A percentile compares a stretch with the other conserved stretches of the same genome.
phyloP scores from a whole-genome alignment of 2,329 filamentous ascomycete species.

The Cladosporium oxysporum region DNA sequence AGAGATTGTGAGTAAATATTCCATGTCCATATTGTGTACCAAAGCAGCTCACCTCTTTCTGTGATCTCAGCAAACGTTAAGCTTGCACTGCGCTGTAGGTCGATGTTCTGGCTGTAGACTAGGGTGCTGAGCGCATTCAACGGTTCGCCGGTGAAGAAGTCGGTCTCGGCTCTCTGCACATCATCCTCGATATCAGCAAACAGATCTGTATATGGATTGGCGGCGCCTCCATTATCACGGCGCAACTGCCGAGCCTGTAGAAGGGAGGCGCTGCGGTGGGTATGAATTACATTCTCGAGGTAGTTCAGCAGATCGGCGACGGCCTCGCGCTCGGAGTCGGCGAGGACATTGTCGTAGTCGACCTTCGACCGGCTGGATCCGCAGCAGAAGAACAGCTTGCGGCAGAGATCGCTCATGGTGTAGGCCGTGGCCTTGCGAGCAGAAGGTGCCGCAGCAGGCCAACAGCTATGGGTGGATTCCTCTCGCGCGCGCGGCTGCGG shows the following conservation, averaged over 20 bases:
- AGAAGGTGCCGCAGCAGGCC: constrained; percentile 23
- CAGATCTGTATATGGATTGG: neutral
- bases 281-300: constrained; percentile 79
- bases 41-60: constrained; percentile 73
- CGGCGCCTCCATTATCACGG: neutral
- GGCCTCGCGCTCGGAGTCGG: constrained; percentile 94
- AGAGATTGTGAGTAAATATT: constrained; percentile 21
- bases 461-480: constrained; percentile 15
- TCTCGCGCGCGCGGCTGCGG: constrained; percentile 11
- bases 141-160: constrained; percentile 97
- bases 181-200: constrained; percentile 17
- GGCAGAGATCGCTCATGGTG: constrained; percentile 36
- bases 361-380: constrained; percentile 44
- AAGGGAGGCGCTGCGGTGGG: constrained; percentile 1
- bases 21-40: neutral
- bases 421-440: constrained; percentile 24
- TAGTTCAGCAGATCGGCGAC: constrained; percentile 94
- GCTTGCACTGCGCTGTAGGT: constrained; percentile 94
- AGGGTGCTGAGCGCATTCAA: constrained; percentile 91
- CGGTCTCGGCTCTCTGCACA: constrained; percentile 83
- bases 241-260: neutral
- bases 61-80: constrained; percentile 99
- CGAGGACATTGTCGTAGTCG: constrained; percentile 57
- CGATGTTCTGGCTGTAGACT: constrained; percentile 98
- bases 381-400: constrained; percentile 38